These are phyloP conservation scores for Mortierella sp. DNA, from an alignment of 371 early-diverging fungal species.

Conservation along the genomic window DNA sequence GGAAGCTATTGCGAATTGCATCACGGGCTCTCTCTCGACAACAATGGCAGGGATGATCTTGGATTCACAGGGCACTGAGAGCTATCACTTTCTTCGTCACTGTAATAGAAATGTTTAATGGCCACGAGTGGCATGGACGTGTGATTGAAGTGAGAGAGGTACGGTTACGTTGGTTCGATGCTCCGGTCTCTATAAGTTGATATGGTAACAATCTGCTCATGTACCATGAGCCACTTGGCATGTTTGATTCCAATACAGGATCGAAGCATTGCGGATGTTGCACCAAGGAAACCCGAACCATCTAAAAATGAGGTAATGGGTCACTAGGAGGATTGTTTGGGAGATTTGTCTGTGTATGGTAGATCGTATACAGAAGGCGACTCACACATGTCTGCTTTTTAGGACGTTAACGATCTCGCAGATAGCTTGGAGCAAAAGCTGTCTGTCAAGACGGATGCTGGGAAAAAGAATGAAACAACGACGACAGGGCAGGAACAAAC, in stretches of 20 bases:
- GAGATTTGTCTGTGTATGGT: neutral
- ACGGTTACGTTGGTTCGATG: neutral
- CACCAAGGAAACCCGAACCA: conserved; percentile 7
- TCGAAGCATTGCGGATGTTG: conserved; percentile 36
- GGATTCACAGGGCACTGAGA: too few relatives aligned
- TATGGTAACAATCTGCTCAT: neutral
- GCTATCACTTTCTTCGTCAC: neutral
- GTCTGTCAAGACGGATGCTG: conserved; percentile 8
- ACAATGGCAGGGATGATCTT: neutral
- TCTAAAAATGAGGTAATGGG: conserved; percentile 12
- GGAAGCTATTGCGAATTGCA: too few relatives aligned
- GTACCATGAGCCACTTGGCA: neutral
- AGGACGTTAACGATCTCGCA: conserved; percentile 27
- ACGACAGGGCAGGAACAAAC: neutral
- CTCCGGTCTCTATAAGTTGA: neutral
- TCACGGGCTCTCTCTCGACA: too few relatives aligned
- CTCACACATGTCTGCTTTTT: neutral
- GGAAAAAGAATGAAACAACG: conserved; percentile 1
- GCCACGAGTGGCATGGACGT: conserved; percentile 64
- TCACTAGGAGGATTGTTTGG: neutral
- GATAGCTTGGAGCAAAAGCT: conserved; percentile 26
- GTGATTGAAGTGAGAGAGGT: conserved; percentile 69
- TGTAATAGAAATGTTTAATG: conserved; percentile 58
- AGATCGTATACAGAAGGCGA: too few relatives aligned
- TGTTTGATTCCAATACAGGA: conserved; percentile 18